Evolutionary conservation across 2,329 filamentous ascomycete species (phyloP), one percentile per base, ranked within the genome.

Genomic region (Scytalidium lignicola): DNA sequence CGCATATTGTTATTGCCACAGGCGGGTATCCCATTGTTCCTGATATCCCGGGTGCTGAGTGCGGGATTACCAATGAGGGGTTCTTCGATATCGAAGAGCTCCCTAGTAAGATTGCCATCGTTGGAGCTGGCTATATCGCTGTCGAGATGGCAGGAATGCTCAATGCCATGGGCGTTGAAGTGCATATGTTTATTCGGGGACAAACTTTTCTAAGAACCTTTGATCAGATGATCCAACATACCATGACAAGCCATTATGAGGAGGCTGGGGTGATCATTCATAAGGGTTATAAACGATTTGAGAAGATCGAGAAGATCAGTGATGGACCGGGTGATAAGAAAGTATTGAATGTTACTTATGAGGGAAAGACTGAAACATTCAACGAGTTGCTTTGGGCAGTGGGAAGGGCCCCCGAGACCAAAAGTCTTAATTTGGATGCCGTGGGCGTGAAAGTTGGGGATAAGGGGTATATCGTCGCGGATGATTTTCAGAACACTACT

Each of bases 371-470:
- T 47, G 52, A 74, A 44, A 67, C 71, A 48, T 67, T 74, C 46
- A 74, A 75, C 55, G 74, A 76, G 58, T 56, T 76, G 13, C 63
- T 77, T 41, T 76, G 74, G 74, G 73, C 74, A 8, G 65, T 77
- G 52, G 74, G 74, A 4, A 67, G 74, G 48, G 58, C 59, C 3
- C 73, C 74, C 1, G 70, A 74, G 52, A 67, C 70, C 3, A 65
- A 72, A 55, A 66, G 66, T 40, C 57, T 77, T 44, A 55, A 68
- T 20, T 58, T 75, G 8, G 61, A 70, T 7, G 62, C 67, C 13
- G 62, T 67, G 10, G 72, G 72, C 3, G 65, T 76, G 10, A 68
- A 73, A 56, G 60, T 65, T 29, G 65, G 60, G 32, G 40, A 62
- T 15, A 62, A 56, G 12, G 72, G 72, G 6, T 63, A 74, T 53